Conservation (phyloP, 2,329 filamentous ascomycete species). For the Cytospora piceae region DNA sequence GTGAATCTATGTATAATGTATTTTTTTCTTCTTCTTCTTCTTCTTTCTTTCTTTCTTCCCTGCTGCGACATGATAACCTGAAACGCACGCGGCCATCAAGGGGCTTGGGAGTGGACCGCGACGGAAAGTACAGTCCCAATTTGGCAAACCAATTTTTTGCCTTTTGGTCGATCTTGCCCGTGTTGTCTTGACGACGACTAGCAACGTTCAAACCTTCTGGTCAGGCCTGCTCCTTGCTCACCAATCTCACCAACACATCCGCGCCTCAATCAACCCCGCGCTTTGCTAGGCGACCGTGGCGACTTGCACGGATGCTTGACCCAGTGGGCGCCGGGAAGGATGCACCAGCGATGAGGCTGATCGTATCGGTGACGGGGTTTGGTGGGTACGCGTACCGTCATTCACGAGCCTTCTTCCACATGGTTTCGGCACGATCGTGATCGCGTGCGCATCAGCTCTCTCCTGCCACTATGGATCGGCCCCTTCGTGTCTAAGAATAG, state of each 20-base stretch:
- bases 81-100: constrained; percentile 20
- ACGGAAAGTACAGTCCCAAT: constrained; percentile 24
- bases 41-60: not conserved
- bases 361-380: constrained; percentile 11
- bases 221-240: constrained; percentile 22
- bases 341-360: constrained; percentile 23
- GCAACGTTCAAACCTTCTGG: constrained; percentile 6
- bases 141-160: constrained; percentile 11
- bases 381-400: constrained; percentile 11
- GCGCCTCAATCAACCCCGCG: constrained; percentile 13
- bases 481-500: constrained; percentile 25
- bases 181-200: constrained; percentile 10
- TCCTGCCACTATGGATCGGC: not conserved
- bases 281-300: not conserved
- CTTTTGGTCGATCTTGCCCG: constrained; percentile 3
- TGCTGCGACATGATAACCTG: constrained; percentile 19
- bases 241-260: not conserved
- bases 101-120: constrained; percentile 20
- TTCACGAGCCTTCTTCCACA: constrained; percentile 14
- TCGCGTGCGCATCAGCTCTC: not conserved
- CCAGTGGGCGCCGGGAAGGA: not conserved
- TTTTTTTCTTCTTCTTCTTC: not conserved
- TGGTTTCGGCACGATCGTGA: not conserved
- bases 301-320: constrained; percentile 10
- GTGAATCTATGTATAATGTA: not conserved